Conservation (phyloP, 192 early-diverging fungal genomes). For the Coemansia sp. region DNA sequence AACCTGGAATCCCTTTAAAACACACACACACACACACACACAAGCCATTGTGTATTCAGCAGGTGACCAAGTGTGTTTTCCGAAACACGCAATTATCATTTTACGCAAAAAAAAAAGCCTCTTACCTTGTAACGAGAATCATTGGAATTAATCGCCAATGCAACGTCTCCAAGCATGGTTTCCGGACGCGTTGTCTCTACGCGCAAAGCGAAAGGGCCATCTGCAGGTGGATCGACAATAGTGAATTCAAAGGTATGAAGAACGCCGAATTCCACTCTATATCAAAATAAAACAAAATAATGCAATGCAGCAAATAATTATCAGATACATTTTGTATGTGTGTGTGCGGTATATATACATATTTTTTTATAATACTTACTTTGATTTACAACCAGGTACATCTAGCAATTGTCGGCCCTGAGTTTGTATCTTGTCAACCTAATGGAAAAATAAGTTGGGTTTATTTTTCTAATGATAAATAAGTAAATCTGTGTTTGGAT, state of each 20-base stretch:
- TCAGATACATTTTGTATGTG: background rate
- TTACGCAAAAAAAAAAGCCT: background rate
- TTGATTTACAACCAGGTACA: constrained; percentile 76
- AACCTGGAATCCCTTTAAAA: background rate
- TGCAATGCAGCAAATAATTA: constrained; percentile 1
- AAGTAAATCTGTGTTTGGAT: constrained; percentile 4
- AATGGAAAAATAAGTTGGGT: constrained; percentile 5
- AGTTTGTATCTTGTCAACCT: constrained; percentile 84
- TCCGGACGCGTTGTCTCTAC: constrained; percentile 98
- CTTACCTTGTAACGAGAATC: constrained; percentile 82
- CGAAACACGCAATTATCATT: background rate
- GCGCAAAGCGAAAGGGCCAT: constrained; percentile 65
- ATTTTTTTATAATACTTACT: constrained; percentile 43
- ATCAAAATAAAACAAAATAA: background rate
- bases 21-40: no score
- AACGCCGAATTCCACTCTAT: constrained; percentile 92
- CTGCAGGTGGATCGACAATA: constrained; percentile 64
- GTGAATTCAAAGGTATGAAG: constrained; percentile 88
- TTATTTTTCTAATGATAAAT: background rate
- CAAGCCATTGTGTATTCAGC: background rate
- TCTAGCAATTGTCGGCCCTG: constrained; percentile 66
- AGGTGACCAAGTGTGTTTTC: background rate
- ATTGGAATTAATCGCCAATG: constrained; percentile 87
- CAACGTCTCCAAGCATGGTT: constrained; percentile 97
- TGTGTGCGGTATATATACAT: background rate